Evolutionary conservation across 192 early-diverging fungal species (phyloP), one percentile per base, ranked within the genome.

Genomic region (Haplosporangium gracile): DNA sequence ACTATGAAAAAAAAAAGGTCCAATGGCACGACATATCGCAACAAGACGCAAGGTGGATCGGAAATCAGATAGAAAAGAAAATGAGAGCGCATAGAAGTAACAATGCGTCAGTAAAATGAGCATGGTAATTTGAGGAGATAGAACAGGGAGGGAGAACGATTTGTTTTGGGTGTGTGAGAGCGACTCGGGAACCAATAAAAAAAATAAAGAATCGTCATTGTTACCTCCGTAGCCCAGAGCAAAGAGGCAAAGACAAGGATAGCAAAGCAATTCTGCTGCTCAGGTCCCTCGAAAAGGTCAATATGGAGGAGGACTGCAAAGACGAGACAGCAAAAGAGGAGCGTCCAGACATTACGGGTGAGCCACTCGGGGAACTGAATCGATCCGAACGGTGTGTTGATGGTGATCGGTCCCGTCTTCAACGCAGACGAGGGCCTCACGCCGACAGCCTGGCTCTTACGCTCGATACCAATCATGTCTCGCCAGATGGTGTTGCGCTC

Each of bases 401-500:
- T 78, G 0, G 76, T 43, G 15, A 78, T 86, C 4, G 86, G 75
- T 10, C 71, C 87, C 26, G 47, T 68, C 53, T 82, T 87, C 11
- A 71, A 26, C 0, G 43, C 70, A 2, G 81, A 81, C 2, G 82
- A 87, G 0, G 82, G 47, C 74, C 91, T 73, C 55, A 96, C 91
- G n/a, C 92, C 94, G 11, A 95, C 94, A 8, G 94, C 94, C 34
- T 93, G 90, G n/a, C 91, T 91, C 90, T 92, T 95, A 26, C 97
- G 92, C 87, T 97, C 97, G 80, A 93, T 93, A 47, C 95, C 95
- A 83, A 99, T 95, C 96, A 99, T 97, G 85, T 99, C 98, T 78
- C 97, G 91, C 98, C 98, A 99, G 34, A 99, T 94, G 0, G 98
- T 99, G 89, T 98, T 99, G 82, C 98, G 94, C 88, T 99, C 97